Evolutionary conservation across 1,284 basidiomycete species (phyloP).

Genomic region (Heterobasidion irregulare): DNA sequence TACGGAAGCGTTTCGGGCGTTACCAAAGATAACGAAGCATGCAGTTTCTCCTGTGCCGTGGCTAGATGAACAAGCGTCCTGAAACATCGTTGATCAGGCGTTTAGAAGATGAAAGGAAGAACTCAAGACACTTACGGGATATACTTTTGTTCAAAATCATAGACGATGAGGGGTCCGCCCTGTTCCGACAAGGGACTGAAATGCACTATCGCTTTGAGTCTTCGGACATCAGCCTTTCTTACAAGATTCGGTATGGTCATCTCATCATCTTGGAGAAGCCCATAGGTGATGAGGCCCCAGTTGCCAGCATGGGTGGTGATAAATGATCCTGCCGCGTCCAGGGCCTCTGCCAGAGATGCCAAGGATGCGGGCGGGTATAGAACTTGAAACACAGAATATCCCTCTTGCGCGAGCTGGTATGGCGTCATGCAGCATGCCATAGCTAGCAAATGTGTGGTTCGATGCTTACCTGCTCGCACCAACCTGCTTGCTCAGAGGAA

Average conservation of each 20-base stretch:
- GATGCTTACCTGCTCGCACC: constrained; percentile 30
- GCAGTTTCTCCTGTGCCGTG: constrained; percentile 28
- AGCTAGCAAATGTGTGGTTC: not conserved
- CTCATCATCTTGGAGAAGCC: constrained; percentile 20
- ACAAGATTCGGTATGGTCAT: constrained; percentile 13
- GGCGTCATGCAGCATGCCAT: constrained; percentile 1
- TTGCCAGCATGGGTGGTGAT: constrained; percentile 10
- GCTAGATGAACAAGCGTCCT: constrained; percentile 31
- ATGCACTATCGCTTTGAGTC: constrained; percentile 27
- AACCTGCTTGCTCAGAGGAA: constrained; percentile 15
- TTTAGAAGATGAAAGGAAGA: not conserved
- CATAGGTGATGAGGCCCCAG: constrained; percentile 33
- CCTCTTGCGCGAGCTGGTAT: constrained; percentile 32
- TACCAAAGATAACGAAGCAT: constrained; percentile 23
- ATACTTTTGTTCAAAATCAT: constrained; percentile 15
- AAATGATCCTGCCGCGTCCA: constrained; percentile 13
- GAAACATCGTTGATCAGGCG: not conserved
- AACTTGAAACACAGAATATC: constrained; percentile 30
- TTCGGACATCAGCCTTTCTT: constrained; percentile 5
- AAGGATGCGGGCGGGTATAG: constrained; percentile 16
- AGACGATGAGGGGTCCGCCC: constrained; percentile 21
- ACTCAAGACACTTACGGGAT: constrained; percentile 21
- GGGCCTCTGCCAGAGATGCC: constrained; percentile 12
- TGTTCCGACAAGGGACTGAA: constrained; percentile 24
- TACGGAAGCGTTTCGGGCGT: constrained; percentile 19